Base-by-base conservation (phyloP, 768 basidiomycete genomes). In the Agaricus blazei region DNA sequence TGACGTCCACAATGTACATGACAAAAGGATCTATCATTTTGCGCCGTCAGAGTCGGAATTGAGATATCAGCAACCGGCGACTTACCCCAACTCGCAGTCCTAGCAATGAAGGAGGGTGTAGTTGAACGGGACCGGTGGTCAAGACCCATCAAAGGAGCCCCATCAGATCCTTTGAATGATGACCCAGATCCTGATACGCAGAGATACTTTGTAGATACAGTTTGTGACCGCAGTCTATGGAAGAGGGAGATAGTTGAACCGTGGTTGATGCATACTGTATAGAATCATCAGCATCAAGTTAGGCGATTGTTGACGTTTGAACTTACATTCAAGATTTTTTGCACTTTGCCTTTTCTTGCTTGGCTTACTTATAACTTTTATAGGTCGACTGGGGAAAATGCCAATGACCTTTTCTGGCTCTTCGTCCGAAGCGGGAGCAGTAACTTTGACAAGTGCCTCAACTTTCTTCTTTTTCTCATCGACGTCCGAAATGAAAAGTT, bases 331-430 rank as follows among this genome's bases (percentile, higher is more conserved):
- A 15, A 93, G 80, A 63, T 92, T 93, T 78, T 96, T 96, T 45
- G 88, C 90, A 66, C 88, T 92, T 70, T 93, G 88, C 63, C 93
- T 81, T 80, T 97, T 97, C 79, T 98, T 97, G 75, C 90, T 93
- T 3, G 96, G 96, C 70, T 98, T 98, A 73, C 90, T 93, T 72
- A 98, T 98, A 64, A 98, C 92, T 70, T 94, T 95, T 78, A 98
- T 98, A n/a, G 94, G 86, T 45, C 89, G 87, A 61, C 90, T 92
- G 43, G 90, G 87, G 74, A 98, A 98, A 19, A 83, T 81, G 23
- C 95, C 95, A 62, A 98, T 84, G 36, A 93, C 77, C 38, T 87
- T 81, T 66, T 93, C 90, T 55, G 84, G 82, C 66, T 90, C 87
- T 57, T 90, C 87, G 49, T 91, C 89, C 48, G 84, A 83, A 14